Base-by-base conservation (phyloP, 495 filamentous ascomycete species). In the Staphylotrichum longicolle region DNA sequence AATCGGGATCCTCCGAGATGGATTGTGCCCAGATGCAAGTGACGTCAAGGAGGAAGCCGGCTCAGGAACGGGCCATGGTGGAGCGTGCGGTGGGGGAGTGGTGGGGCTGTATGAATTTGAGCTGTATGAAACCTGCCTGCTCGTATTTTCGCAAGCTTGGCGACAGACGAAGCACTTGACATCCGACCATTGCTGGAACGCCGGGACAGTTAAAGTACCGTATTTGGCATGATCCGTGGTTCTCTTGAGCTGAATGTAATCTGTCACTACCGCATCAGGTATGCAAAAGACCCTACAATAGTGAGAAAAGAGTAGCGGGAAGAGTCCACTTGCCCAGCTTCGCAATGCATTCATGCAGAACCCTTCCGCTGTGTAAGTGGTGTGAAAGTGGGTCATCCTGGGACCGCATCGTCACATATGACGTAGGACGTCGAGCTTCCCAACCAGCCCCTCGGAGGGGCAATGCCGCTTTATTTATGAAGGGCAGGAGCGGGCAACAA, bases 361-460 rank as follows among this genome's bases (percentile, higher is more conserved):
- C 20, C 1, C 20, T 27, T 27, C 20, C 1, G 20, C 20, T 27
- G 33, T 58, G 15, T 51, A 27, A 47, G 45, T 39, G 45, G 53
- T 14, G 27, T 32, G 3, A 20, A 5, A 35, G n/a, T 9, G 62
- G 41, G 47, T 20, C 47, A 27, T 14, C 54, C 39, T 40, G 10
- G 14, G 8, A 30, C 33, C 46, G 46, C 46, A 63, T 61, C 68
- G 60, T 70, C 68, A 70, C 66, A 44, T 66, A 66, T 67, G 66
- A 69, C 66, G 64, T 70, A 35, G 33, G 33, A 52, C 33, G 49
- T 35, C 49, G 33, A 7, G 30, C 35, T 48, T 37, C 27, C 20
- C 20, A 27, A 27, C 20, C 20, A 27, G 20, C 20, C 20, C 20
- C 20, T 27, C 20, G 20, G 20, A 27, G 20, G 20, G 20, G 20